A percentile compares a stretch with the other conserved stretches of the same genome.
Conservation (phyloP, 1,139 yeast genomes). For the Debaryomycetaceae sp. region DNA sequence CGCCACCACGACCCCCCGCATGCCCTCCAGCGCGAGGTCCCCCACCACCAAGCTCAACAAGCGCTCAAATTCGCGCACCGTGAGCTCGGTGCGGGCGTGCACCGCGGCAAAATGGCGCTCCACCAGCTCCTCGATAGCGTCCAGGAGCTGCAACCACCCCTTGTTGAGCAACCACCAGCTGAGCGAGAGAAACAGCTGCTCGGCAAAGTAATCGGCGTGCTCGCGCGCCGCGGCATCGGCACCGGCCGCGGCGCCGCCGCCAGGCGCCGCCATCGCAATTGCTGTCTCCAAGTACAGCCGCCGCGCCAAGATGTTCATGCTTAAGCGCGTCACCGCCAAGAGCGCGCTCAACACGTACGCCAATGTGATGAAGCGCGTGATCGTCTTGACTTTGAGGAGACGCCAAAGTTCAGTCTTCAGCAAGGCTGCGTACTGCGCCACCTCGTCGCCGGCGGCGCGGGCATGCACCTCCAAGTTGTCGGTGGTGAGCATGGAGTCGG, state of each 20-base stretch:
- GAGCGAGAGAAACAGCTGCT: conserved; percentile 80
- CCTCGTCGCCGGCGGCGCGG: conserved; percentile 19
- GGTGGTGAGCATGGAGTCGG: conserved; percentile 33
- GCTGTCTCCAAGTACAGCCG: conserved; percentile 81
- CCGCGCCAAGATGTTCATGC: conserved; percentile 83
- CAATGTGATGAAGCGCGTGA: conserved; percentile 70
- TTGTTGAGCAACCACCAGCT: conserved; percentile 93
- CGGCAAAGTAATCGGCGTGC: conserved; percentile 49
- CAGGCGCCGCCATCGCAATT: conserved; percentile 63
- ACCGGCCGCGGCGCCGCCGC: too few species aligned
- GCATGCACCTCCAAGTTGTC: conserved; percentile 37
- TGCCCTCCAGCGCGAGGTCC: conserved; percentile 16
- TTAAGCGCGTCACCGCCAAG: conserved; percentile 74
- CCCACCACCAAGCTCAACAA: conserved; percentile 17
- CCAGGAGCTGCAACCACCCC: conserved; percentile 67
- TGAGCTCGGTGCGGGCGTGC: conserved; percentile 69
- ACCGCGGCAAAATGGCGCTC: conserved; percentile 55
- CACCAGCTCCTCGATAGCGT: conserved; percentile 55
- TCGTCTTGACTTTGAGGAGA: conserved; percentile 68
- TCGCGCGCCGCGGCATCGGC: conserved; percentile 21
- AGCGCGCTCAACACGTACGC: conserved; percentile 67
- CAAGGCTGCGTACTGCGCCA: conserved; percentile 32
- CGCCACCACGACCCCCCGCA: conserved; percentile 23
- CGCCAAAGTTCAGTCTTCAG: conserved; percentile 83
- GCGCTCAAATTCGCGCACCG: conserved; percentile 52